Evolutionary conservation across 305 asterid genomes (phyloP).

Genomic region (Fraxinus latifolia): DNA sequence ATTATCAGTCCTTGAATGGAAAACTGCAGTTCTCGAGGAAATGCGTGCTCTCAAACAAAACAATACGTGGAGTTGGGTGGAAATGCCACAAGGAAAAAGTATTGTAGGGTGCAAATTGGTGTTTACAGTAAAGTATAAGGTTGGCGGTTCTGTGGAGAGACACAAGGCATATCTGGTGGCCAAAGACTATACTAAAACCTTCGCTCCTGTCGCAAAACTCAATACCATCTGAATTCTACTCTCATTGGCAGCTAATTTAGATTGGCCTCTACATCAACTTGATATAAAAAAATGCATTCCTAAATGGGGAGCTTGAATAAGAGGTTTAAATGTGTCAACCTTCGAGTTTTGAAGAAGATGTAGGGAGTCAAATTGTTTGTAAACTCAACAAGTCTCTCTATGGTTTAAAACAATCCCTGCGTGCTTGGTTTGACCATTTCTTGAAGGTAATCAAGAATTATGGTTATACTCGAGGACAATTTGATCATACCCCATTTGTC

Average conservation of each 20-base stretch:
- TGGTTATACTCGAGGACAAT: background rate
- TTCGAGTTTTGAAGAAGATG: background rate
- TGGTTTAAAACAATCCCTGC: background rate
- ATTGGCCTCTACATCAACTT: too few species aligned
- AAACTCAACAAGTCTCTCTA: background rate
- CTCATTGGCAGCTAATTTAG: too few species aligned
- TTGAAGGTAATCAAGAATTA: background rate
- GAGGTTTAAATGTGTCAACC: background rate
- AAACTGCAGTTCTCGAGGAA: background rate
- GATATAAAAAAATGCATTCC: too few species aligned
- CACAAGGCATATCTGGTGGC: background rate
- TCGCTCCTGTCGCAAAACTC: background rate
- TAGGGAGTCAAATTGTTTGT: background rate
- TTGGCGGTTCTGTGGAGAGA: background rate
- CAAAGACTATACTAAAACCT: background rate
- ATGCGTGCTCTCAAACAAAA: background rate
- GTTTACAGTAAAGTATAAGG: background rate
- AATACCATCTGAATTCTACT: background rate
- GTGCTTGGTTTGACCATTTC: background rate
- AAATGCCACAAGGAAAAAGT: background rate
- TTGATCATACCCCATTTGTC: background rate
- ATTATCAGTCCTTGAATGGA: background rate
- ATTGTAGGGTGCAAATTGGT: background rate
- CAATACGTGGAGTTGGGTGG: background rate
- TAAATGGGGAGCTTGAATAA: background rate